Evolutionary conservation across 2,329 filamentous ascomycete genomes (phyloP).

Genomic region (Zasmidium citrigriseum): DNA sequence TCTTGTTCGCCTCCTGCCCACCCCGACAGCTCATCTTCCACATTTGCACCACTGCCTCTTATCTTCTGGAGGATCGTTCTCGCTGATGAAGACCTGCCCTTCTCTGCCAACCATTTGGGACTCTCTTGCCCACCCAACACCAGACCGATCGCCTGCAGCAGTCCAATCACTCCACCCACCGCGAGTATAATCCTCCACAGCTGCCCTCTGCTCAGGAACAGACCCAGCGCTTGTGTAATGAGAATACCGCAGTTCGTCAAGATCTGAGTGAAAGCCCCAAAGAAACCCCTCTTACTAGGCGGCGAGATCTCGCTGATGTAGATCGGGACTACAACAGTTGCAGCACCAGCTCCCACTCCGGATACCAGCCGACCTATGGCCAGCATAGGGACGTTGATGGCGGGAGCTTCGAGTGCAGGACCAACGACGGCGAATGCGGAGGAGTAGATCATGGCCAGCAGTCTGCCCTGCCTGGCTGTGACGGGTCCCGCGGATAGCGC

Average conservation of each 20-base stretch:
- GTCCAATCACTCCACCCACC: conserved; percentile 68
- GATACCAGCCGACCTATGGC: conserved; percentile 74
- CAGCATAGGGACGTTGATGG: conserved; percentile 67
- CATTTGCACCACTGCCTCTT: conserved; percentile 67
- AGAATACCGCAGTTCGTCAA: conserved; percentile 89
- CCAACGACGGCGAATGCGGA: conserved; percentile 75
- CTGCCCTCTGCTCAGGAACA: conserved; percentile 77
- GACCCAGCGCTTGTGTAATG: conserved; percentile 78
- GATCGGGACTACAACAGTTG: conserved; percentile 89
- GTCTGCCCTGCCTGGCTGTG: conserved; percentile 74
- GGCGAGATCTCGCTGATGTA: conserved; percentile 94
- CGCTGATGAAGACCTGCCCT: conserved; percentile 63
- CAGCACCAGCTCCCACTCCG: conserved; percentile 81
- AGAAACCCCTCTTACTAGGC: conserved; percentile 61
- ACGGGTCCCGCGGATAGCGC: conserved; percentile 78
- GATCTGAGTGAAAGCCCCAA: conserved; percentile 82
- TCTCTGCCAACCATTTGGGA: conserved; percentile 77
- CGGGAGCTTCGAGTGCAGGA: conserved; percentile 72
- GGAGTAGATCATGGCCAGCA: conserved; percentile 74
- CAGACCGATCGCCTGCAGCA: conserved; percentile 69
- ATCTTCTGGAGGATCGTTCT: conserved; percentile 72
- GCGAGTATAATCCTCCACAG: conserved; percentile 84
- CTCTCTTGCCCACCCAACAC: conserved; percentile 75
- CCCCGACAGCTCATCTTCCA: conserved; percentile 69
- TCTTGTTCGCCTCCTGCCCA: conserved; percentile 40